Conservation (phyloP, 768 basidiomycete species). For the Hydnum rufescens region DNA sequence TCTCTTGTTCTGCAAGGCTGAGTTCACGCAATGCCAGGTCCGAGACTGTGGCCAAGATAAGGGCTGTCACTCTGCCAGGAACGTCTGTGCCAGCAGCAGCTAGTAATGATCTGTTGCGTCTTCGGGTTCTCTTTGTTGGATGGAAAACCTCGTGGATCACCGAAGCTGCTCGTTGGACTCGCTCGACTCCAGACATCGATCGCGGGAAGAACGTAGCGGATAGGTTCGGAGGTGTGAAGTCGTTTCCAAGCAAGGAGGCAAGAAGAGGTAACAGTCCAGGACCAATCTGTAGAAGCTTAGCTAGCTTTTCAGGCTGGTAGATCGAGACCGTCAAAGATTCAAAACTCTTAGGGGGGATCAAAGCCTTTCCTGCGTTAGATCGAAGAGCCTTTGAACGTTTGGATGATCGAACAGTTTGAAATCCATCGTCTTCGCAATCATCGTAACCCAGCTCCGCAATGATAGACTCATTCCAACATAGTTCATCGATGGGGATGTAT, state of each 20-base stretch:
- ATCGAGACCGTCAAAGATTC: constrained; percentile 30
- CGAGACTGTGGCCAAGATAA: constrained; percentile 6
- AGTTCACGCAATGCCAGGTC: constrained; percentile 5
- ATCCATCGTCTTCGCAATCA: constrained; percentile 9
- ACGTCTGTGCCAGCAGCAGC: neutral
- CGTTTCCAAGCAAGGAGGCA: constrained; percentile 64
- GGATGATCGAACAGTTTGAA: neutral
- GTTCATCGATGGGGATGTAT: constrained; percentile 56
- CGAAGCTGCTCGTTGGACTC: constrained; percentile 41
- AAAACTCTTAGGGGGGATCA: constrained; percentile 15
- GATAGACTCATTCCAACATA: constrained; percentile 34
- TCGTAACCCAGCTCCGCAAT: neutral
- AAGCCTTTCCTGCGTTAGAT: neutral
- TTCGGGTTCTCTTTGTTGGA: neutral
- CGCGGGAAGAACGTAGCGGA: constrained; percentile 43
- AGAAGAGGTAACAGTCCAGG: constrained; percentile 54
- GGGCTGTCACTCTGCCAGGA: constrained; percentile 4
- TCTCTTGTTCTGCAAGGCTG: constrained; percentile 1
- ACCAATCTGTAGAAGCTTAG: constrained; percentile 46
- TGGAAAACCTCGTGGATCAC: constrained; percentile 5
- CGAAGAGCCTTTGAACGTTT: neutral
- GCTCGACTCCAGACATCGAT: constrained; percentile 33
- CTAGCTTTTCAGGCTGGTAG: constrained; percentile 42
- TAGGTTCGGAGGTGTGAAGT: constrained; percentile 34
- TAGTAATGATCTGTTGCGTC: neutral